phyloP scores from a whole-genome alignment of 345 rosid species.

The Citrus sinensis region DNA sequence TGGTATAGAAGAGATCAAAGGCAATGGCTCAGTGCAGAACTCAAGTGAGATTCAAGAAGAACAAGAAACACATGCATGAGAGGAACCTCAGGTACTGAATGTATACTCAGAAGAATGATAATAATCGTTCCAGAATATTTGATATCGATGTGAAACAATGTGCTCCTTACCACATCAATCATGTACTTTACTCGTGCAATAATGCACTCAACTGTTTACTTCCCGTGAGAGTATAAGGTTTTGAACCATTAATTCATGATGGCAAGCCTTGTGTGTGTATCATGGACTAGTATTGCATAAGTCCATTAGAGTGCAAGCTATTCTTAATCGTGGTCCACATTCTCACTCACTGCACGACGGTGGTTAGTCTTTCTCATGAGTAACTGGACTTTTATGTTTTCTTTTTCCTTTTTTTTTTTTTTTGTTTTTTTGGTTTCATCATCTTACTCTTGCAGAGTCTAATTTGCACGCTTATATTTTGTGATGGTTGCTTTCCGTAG shows the following conservation, averaged over 20 bases:
- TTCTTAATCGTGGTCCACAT: background rate
- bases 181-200: background rate
- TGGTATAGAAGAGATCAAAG: constrained; percentile 32
- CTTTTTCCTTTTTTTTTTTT: background rate
- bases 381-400: background rate
- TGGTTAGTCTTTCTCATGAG: background rate
- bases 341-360: background rate
- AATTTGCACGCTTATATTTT: background rate
- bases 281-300: background rate
- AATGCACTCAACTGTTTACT: background rate
- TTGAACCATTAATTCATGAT: background rate
- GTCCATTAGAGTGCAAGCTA: background rate
- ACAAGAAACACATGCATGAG: constrained; percentile 37
- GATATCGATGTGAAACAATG: background rate
- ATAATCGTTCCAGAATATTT: background rate
- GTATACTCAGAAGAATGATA: background rate
- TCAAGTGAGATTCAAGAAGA: constrained; percentile 58
- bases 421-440: background rate
- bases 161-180: background rate
- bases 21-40: constrained; percentile 32
- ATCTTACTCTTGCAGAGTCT: background rate
- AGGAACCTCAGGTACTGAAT: constrained; percentile 15
- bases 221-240: background rate
- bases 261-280: background rate
- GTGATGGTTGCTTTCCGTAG: background rate